phyloP scores from a whole-genome alignment of 2,329 filamentous ascomycete genomes.

The Fusarium albosuccineum region DNA sequence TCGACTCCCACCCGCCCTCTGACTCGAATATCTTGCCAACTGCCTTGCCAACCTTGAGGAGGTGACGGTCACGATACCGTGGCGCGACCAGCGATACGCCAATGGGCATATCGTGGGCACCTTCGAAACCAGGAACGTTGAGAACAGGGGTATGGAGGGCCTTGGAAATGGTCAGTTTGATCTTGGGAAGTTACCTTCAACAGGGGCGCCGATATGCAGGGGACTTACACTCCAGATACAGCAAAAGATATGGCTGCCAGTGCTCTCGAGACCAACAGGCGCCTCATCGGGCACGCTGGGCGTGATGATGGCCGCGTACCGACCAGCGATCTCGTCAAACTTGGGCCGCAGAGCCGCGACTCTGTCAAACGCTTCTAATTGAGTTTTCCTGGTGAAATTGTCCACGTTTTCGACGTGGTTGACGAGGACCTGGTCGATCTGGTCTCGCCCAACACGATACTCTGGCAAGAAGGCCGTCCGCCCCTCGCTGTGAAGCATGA shows the following conservation, averaged over 20 bases:
- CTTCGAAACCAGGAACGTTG: conserved; percentile 74
- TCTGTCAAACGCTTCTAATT: conserved; percentile 66
- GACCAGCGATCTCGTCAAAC: conserved; percentile 65
- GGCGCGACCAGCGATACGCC: conserved; percentile 67
- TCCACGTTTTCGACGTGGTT: conserved; percentile 66
- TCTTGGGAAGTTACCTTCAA: no score
- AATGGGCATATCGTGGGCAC: conserved; percentile 66
- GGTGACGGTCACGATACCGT: conserved; percentile 60
- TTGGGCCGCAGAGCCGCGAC: conserved; percentile 66
- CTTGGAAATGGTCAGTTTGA: conserved; percentile 38
- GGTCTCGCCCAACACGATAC: conserved; percentile 62
- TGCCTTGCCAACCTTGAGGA: conserved; percentile 58
- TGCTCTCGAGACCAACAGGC: conserved; percentile 64
- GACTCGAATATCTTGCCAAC: conserved; percentile 52
- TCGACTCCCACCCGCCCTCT: conserved; percentile 47
- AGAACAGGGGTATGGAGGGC: conserved; percentile 71
- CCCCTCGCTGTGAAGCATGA: conserved; percentile 67
- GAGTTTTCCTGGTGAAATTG: conserved; percentile 59
- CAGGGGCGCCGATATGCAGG: neutral
- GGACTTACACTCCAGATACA: conserved; percentile 65
- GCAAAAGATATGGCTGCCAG: conserved; percentile 68
- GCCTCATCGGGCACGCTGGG: conserved; percentile 73
- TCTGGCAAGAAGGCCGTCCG: conserved; percentile 67
- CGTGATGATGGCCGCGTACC: conserved; percentile 69
- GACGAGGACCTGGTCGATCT: conserved; percentile 61